Percentiles rank a stretch among this genome's conserved stretches.
Conservation (phyloP, 192 early-diverging fungal genomes). For the Podila minutissima region DNA sequence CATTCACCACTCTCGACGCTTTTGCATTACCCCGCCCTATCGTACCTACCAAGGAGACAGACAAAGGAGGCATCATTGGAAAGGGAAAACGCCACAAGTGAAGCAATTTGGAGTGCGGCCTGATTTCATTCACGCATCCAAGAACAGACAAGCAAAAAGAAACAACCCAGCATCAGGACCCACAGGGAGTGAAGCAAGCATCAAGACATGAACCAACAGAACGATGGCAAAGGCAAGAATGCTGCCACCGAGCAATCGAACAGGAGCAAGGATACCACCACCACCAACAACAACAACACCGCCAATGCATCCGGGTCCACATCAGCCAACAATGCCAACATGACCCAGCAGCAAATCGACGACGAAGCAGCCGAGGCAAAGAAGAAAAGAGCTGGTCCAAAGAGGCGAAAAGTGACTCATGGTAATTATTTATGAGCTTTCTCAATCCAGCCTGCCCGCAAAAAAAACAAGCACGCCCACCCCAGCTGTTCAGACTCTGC, state of each 20-base stretch:
- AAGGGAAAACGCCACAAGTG: neutral
- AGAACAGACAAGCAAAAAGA: too few relatives aligned
- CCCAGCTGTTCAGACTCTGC: too few relatives aligned
- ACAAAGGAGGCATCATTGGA: neutral
- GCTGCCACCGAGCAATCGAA: neutral
- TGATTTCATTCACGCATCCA: too few relatives aligned
- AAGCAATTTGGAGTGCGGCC: too few relatives aligned
- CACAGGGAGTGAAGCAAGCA: too few relatives aligned
- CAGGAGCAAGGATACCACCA: neutral
- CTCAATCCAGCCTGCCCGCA: neutral
- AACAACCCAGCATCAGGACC: neutral
- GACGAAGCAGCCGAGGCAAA: slow-evolving; percentile 55
- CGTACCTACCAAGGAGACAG: too few relatives aligned
- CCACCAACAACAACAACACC: neutral
- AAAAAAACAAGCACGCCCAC: neutral
- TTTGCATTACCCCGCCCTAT: too few relatives aligned
- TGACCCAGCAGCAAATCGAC: slow-evolving; percentile 25
- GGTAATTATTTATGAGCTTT: slow-evolving; percentile 42
- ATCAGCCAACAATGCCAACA: neutral
- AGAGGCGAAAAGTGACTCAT: slow-evolving; percentile 70
- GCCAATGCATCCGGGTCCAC: neutral
- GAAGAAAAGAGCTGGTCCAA: slow-evolving; percentile 68
- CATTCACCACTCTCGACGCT: too few relatives aligned
- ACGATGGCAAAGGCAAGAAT: slow-evolving; percentile 3
- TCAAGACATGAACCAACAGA: neutral